These are phyloP conservation scores for Ceratorhiza oryzae-sativae DNA, from an alignment of 1,284 basidiomycete species.

Conservation along the genomic window DNA sequence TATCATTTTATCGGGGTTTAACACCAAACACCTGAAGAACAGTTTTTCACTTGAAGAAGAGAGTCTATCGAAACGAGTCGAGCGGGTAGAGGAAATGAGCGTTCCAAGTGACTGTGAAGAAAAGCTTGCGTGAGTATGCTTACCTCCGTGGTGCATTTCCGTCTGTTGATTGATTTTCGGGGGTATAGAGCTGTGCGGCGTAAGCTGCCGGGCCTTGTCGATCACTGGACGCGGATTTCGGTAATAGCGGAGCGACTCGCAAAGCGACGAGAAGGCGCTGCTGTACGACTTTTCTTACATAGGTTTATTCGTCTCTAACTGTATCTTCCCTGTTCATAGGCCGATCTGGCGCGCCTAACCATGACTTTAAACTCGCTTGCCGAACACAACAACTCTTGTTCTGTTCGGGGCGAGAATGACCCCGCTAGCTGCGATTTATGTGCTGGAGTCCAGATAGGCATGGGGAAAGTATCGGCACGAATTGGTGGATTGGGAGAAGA, in stretches of 20 bases:
- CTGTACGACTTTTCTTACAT: conserved; percentile 65
- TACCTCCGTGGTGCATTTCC: conserved; percentile 32
- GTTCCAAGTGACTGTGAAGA: conserved; percentile 92
- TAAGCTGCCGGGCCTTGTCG: conserved; percentile 76
- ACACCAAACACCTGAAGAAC: background rate
- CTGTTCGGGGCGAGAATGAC: conserved; percentile 61
- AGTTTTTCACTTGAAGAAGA: conserved; percentile 79
- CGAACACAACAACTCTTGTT: conserved; percentile 77
- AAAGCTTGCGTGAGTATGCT: conserved; percentile 71
- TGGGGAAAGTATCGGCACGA: conserved; percentile 72
- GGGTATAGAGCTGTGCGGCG: conserved; percentile 68
- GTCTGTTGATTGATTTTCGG: background rate
- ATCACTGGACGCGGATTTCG: conserved; percentile 90
- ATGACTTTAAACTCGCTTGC: conserved; percentile 80
- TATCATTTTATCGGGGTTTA: background rate
- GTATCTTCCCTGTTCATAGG: conserved; percentile 57
- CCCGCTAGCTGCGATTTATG: conserved; percentile 78
- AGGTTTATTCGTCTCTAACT: conserved; percentile 38
- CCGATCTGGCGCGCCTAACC: conserved; percentile 80
- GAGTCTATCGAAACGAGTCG: conserved; percentile 78
- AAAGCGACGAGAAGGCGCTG: conserved; percentile 84
- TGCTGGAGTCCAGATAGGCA: conserved; percentile 75
- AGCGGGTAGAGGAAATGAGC: conserved; percentile 85
- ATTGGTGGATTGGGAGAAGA: conserved; percentile 78
- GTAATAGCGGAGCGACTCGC: conserved; percentile 83